Conservation (phyloP, 2,329 filamentous ascomycete species). For the Neobulgaria alba region DNA sequence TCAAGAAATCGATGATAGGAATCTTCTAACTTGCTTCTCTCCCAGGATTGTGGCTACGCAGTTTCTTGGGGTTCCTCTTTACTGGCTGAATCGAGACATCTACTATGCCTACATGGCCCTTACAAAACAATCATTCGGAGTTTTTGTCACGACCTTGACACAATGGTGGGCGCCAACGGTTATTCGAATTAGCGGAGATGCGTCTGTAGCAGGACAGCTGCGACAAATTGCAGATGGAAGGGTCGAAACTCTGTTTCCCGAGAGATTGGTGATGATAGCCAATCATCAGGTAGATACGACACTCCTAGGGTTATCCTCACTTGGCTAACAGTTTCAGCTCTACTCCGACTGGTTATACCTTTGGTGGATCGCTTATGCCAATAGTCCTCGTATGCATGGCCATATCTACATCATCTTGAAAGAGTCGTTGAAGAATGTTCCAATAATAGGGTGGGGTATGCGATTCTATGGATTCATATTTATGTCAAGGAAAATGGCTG, state of each 20-base stretch:
- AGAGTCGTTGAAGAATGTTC: conserved; percentile 74
- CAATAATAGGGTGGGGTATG: conserved; percentile 71
- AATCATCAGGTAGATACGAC: conserved; percentile 61
- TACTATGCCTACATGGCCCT: conserved; percentile 83
- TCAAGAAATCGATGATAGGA: neutral
- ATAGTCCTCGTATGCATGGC: conserved; percentile 66
- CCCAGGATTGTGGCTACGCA: conserved; percentile 61
- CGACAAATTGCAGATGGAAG: conserved; percentile 60
- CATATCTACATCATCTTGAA: conserved; percentile 88
- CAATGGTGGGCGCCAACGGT: conserved; percentile 82
- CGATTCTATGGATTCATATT: conserved; percentile 88
- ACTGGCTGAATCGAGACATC: conserved; percentile 64
- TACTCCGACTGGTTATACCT: conserved; percentile 91
- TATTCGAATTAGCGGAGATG: conserved; percentile 76
- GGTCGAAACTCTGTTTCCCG: conserved; percentile 70
- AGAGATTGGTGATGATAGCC: conserved; percentile 73
- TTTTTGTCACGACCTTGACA: conserved; percentile 71
- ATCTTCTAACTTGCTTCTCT: conserved; percentile 14
- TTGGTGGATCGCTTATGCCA: conserved; percentile 89
- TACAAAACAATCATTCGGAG: conserved; percentile 76
- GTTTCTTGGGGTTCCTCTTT: conserved; percentile 66
- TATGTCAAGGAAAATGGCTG: conserved; percentile 80
- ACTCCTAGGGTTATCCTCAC: neutral
- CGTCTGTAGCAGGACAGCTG: conserved; percentile 68
- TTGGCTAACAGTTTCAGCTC: conserved; percentile 39